Conservation (phyloP, 805 yeast species). For the Pichia ethanolica region DNA sequence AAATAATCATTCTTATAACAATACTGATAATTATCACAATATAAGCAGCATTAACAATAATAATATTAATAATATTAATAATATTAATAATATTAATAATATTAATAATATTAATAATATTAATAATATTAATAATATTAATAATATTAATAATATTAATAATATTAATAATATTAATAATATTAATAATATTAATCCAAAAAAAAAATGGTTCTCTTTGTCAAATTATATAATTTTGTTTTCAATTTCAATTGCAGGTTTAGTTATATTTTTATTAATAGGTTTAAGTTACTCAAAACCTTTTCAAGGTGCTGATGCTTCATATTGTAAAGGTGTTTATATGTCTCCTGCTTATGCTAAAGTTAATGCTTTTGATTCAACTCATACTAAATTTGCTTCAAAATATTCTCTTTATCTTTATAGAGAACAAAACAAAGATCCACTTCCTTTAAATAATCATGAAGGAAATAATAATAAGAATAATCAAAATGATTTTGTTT, state of each 20-base stretch:
- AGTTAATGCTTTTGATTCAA: slow-evolving; percentile 62
- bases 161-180: background rate
- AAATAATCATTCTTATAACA: too few species aligned
- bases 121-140: background rate
- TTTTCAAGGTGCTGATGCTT: slow-evolving; percentile 39
- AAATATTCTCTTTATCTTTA: slow-evolving; percentile 83
- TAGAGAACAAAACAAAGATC: slow-evolving; percentile 71
- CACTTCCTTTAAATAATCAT: slow-evolving; percentile 32
- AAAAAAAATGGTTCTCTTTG: too few species aligned
- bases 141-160: background rate
- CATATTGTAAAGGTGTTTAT: slow-evolving; percentile 55
- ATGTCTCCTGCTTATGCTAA: slow-evolving; percentile 84
- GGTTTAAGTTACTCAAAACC: slow-evolving; percentile 22
- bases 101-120: background rate
- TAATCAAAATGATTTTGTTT: slow-evolving; percentile 20
- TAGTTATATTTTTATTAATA: slow-evolving; percentile 20
- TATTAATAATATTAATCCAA: background rate
- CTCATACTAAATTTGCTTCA: slow-evolving; percentile 61
- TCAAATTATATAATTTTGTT: background rate
- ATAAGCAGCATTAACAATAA: too few species aligned
- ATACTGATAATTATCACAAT: too few species aligned
- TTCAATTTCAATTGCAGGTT: slow-evolving; percentile 14
- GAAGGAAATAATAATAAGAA: slow-evolving; percentile 6
- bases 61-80: background rate
- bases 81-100: background rate